A percentile compares a stretch with the other conserved stretches of the same genome.
Evolutionary conservation across 129 eudicot genomes (phyloP).

Genomic region (Silybum marianum): DNA sequence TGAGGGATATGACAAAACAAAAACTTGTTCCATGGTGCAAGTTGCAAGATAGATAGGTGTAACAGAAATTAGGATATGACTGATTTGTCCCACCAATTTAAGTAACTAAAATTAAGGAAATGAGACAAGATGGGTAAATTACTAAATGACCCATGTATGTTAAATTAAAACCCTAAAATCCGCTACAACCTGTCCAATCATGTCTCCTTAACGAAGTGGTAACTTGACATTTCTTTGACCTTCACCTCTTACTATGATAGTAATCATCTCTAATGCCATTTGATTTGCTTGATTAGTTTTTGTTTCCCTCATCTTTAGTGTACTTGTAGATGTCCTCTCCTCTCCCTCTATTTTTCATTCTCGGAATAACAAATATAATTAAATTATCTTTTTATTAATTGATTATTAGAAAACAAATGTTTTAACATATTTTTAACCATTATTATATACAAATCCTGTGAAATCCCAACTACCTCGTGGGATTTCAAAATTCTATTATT

Average conservation of each 20-base stretch:
- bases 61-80: background rate
- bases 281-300: background rate
- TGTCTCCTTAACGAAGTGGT: background rate
- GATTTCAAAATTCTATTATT: too few relatives aligned
- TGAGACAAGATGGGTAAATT: too few relatives aligned
- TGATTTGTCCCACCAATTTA: background rate
- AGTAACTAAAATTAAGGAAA: background rate
- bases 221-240: background rate
- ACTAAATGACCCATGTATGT: background rate
- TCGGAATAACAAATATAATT: too few relatives aligned
- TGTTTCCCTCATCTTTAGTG: background rate
- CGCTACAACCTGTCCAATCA: background rate
- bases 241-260: background rate
- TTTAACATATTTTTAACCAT: too few relatives aligned
- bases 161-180: background rate
- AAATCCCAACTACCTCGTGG: too few relatives aligned
- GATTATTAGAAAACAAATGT: too few relatives aligned
- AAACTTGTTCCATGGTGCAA: background rate
- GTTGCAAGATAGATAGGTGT: background rate
- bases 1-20: background rate
- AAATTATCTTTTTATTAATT: too few relatives aligned
- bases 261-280: background rate
- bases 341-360: background rate
- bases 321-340: background rate
- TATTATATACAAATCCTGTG: too few relatives aligned